These are phyloP conservation scores for Sesbania bispinosa DNA, from an alignment of 306 rosid genomes.

Conservation along the genomic window DNA sequence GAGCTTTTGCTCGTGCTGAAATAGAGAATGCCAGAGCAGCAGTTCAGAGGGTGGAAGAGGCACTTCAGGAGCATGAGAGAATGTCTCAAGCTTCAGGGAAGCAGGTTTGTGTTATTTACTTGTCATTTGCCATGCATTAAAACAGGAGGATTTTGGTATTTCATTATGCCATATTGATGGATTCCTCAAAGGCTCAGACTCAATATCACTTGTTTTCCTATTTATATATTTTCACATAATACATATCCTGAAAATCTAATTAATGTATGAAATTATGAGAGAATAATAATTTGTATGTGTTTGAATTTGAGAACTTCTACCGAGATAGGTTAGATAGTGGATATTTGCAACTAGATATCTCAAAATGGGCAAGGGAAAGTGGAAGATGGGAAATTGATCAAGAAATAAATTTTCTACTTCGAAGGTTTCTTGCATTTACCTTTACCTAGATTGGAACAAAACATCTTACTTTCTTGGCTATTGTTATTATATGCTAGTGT, in stretches of 20 bases:
- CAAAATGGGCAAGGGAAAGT: not conserved
- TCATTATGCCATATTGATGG: not conserved
- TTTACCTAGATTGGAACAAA: not conserved
- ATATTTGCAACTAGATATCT: slow-evolving; percentile 13
- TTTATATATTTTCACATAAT: not conserved
- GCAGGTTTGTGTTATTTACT: slow-evolving; percentile 51
- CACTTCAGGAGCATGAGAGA: slow-evolving; percentile 82
- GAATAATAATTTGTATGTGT: not conserved
- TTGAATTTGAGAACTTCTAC: not conserved
- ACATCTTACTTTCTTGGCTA: not conserved
- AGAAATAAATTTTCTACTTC: not conserved
- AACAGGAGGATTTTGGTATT: not conserved
- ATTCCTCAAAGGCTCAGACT: not conserved
- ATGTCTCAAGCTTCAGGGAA: slow-evolving; percentile 76
- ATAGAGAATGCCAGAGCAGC: slow-evolving; percentile 90
- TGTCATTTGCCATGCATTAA: not conserved
- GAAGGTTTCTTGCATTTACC: not conserved
- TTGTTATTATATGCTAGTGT: slow-evolving; percentile 12
- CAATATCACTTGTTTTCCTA: not conserved
- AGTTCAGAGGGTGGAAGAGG: slow-evolving; percentile 90
- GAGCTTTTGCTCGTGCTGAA: slow-evolving; percentile 95
- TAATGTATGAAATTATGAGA: not conserved
- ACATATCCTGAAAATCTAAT: slow-evolving; percentile 1
- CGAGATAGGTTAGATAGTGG: not conserved
- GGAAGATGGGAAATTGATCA: not conserved